Percentiles rank a stretch among this genome's conserved stretches.
phyloP scores from a whole-genome alignment of 1,284 basidiomycete genomes.

The Cryptococcus sp. region DNA sequence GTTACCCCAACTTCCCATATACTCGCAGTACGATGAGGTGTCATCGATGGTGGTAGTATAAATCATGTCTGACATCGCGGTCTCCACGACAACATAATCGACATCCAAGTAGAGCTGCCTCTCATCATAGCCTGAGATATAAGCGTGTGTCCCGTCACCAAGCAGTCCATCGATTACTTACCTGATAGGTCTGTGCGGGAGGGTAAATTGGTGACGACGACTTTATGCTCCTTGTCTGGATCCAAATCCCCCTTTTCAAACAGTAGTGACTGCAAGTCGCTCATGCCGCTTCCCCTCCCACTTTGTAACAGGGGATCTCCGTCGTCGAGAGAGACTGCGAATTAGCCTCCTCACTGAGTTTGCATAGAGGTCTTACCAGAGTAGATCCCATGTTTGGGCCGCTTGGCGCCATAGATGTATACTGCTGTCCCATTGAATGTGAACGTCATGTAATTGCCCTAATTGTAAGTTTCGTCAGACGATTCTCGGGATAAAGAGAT shows the following conservation, averaged over 20 bases:
- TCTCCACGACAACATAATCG: conserved; percentile 2
- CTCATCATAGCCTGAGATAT: too few relatives aligned
- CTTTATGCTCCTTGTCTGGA: conserved; percentile 11
- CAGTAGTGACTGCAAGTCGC: conserved; percentile 6
- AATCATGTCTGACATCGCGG: background rate
- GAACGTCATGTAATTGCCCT: conserved; percentile 22
- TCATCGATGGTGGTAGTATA: conserved; percentile 11
- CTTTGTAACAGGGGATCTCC: background rate
- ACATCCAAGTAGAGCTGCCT: background rate
- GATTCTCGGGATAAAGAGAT: background rate
- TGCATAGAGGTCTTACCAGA: conserved; percentile 7
- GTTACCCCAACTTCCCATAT: conserved; percentile 1
- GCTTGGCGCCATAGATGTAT: conserved; percentile 18
- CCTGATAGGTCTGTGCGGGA: too few relatives aligned
- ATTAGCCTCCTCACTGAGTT: background rate
- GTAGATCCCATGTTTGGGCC: conserved; percentile 23
- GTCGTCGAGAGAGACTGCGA: background rate
- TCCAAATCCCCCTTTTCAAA: conserved; percentile 7
- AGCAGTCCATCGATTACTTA: too few relatives aligned
- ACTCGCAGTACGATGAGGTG: conserved; percentile 7
- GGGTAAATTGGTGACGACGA: conserved; percentile 4
- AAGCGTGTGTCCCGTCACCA: too few relatives aligned
- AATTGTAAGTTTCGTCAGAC: background rate
- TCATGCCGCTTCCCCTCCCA: conserved; percentile 12
- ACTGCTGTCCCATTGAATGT: conserved; percentile 29